Percentiles rank a stretch among this genome's conserved stretches.
phyloP scores from a whole-genome alignment of 2,329 filamentous ascomycete species.

The Dothideomycetes sp. region DNA sequence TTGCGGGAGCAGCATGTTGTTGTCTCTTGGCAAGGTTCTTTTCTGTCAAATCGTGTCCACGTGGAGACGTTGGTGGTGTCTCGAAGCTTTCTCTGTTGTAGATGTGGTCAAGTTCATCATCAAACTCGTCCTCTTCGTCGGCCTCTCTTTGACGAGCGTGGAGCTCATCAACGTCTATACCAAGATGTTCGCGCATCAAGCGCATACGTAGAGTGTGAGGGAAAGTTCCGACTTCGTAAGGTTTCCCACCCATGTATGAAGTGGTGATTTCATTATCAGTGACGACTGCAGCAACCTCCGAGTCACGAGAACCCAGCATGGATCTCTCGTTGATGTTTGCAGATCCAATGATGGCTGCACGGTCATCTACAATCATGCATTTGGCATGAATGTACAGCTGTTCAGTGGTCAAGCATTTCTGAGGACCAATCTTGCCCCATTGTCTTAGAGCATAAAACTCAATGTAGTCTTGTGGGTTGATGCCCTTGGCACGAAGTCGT shows the following conservation, averaged over 20 bases:
- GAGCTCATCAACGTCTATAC: constrained; percentile 87
- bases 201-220: constrained; percentile 86
- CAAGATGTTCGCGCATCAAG: constrained; percentile 91
- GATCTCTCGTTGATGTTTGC: constrained; percentile 98
- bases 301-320: constrained; percentile 84
- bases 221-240: constrained; percentile 84
- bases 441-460: constrained; percentile 86
- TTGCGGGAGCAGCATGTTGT: neutral
- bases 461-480: constrained; percentile 92
- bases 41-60: constrained; percentile 12
- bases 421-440: constrained; percentile 82
- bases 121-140: constrained; percentile 40
- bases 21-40: constrained; percentile 17
- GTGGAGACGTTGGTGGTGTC: constrained; percentile 25
- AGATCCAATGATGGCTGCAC: constrained; percentile 86
- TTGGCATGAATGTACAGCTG: constrained; percentile 98
- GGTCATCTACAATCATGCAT: constrained; percentile 89
- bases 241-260: constrained; percentile 81
- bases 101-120: constrained; percentile 42
- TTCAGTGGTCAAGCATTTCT: constrained; percentile 78
- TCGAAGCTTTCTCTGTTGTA: constrained; percentile 19
- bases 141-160: constrained; percentile 22
- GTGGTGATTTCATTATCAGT: constrained; percentile 86
- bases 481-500: constrained; percentile 63
- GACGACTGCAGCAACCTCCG: constrained; percentile 81